Evolutionary conservation across 805 yeast genomes (phyloP).

Genomic region (Kluyveromyces nonfermentans): DNA sequence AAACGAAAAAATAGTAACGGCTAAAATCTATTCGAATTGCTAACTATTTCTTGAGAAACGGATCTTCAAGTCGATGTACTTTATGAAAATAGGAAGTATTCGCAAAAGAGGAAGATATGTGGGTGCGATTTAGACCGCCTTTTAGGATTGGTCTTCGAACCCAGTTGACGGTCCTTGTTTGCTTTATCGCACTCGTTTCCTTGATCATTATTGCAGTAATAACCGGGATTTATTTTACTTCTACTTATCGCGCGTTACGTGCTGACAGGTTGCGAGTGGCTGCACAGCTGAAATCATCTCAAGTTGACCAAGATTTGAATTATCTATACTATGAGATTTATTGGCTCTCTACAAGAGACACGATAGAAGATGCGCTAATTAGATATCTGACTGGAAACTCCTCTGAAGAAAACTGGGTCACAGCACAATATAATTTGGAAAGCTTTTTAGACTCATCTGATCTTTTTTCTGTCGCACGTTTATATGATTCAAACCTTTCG

Average conservation of each 20-base stretch:
- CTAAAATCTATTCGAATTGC: too few species aligned
- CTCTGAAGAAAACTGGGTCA: constrained; percentile 39
- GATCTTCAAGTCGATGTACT: background rate
- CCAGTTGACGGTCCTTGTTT: constrained; percentile 64
- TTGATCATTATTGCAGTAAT: constrained; percentile 65
- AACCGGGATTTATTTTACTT: constrained; percentile 64
- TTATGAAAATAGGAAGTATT: background rate
- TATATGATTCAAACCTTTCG: constrained; percentile 53
- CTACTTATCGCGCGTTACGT: constrained; percentile 50
- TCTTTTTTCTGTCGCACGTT: constrained; percentile 49
- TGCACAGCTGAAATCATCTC: constrained; percentile 74
- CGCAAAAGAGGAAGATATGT: background rate
- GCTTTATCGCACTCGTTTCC: constrained; percentile 60
- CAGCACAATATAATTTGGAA: constrained; percentile 40
- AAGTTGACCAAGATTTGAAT: constrained; percentile 58
- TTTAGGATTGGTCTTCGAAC: constrained; percentile 60
- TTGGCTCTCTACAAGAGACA: constrained; percentile 52
- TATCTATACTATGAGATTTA: constrained; percentile 58
- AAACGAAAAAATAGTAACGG: too few species aligned
- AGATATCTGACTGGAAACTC: constrained; percentile 66
- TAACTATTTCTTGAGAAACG: too few species aligned
- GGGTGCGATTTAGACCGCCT: constrained; percentile 19
- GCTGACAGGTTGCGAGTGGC: constrained; percentile 67
- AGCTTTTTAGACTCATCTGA: constrained; percentile 58
- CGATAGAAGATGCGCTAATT: constrained; percentile 51